Evolutionary conservation across 1,284 basidiomycete genomes (phyloP), one percentile per base, ranked within the genome.

Genomic region (Sphagnurus paluster): DNA sequence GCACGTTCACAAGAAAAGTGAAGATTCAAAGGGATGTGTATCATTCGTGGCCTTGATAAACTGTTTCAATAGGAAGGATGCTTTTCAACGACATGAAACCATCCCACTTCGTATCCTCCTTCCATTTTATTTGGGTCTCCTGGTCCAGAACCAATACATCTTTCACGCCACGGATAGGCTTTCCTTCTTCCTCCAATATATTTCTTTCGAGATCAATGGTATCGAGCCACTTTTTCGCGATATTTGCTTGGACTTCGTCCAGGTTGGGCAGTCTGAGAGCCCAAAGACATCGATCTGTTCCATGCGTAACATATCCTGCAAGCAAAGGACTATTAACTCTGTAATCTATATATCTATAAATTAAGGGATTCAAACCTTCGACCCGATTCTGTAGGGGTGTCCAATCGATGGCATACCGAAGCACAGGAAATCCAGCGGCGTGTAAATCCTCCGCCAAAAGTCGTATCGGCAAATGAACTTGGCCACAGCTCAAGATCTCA

Each of bases 341-440:
- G 6, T n/a, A 6, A n/a, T 10, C 2, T 7, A 17, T 20, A 19
- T 40, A 13, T 14, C 3, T n/a, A n/a, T n/a, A n/a, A n/a, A 8
- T 13, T 3, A 21, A 32, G 20, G 32, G 23, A 71, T 53, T n/a
- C n/a, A n/a, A 56, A 82, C 84, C 86, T 52, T 74, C 61, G 2
- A 72, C 66, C 11, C 79, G 71, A 45, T 66, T 51, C 48, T 81
- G 74, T 59, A 84, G 80, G 0, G 84, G 84, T 0, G 77, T 76
- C 84, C 85, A 86, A 32, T 76, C 69, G 43, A 91, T 82, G 50
- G 76, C 70, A 57, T 90, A 90, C 46, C 87, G 70, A 47, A 86
- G 61, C 1, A 85, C 72, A 0, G 86, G 85, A 59, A 82, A 85
- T 0, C 70, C 75, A 4, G 69, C 70, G 4, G 66, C 59, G 10